phyloP scores from a whole-genome alignment of 1,284 basidiomycete genomes.

The Melampsora americana region DNA sequence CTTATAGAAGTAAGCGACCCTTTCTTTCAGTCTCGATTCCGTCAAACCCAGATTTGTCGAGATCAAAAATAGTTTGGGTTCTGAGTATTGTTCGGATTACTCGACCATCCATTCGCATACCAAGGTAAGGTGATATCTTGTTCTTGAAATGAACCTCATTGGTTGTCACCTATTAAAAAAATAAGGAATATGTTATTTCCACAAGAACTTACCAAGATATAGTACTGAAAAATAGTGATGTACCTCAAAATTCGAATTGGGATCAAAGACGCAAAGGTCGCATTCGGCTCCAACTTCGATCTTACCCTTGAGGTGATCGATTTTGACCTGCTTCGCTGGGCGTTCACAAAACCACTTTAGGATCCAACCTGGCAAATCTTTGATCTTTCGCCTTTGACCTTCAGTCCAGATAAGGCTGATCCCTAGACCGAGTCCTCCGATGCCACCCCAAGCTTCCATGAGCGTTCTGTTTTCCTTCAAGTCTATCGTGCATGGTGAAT shows the following conservation, averaged over 20 bases:
- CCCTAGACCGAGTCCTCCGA: conserved; percentile 80
- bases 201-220: background rate
- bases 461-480: conserved; percentile 76
- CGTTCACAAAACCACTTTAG: conserved; percentile 69
- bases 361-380: conserved; percentile 63
- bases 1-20: background rate
- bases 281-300: conserved; percentile 72
- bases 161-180: conserved; percentile 63
- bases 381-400: conserved; percentile 55
- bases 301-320: conserved; percentile 67
- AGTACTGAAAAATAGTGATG: conserved; percentile 47
- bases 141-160: conserved; percentile 80
- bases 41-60: background rate
- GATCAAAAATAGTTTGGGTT: conserved; percentile 10
- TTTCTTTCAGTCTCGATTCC: conserved; percentile 1
- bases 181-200: background rate
- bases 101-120: conserved; percentile 21
- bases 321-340: conserved; percentile 73
- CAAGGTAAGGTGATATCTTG: conserved; percentile 75
- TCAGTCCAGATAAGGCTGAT: conserved; percentile 82
- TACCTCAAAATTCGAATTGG: conserved; percentile 63
- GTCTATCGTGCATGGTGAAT: conserved; percentile 78
- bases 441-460: conserved; percentile 88
- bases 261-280: conserved; percentile 80
- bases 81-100: conserved; percentile 25